Base-by-base conservation (phyloP, 2,329 filamentous ascomycete genomes). In the Thermomyces lanuginosus region DNA sequence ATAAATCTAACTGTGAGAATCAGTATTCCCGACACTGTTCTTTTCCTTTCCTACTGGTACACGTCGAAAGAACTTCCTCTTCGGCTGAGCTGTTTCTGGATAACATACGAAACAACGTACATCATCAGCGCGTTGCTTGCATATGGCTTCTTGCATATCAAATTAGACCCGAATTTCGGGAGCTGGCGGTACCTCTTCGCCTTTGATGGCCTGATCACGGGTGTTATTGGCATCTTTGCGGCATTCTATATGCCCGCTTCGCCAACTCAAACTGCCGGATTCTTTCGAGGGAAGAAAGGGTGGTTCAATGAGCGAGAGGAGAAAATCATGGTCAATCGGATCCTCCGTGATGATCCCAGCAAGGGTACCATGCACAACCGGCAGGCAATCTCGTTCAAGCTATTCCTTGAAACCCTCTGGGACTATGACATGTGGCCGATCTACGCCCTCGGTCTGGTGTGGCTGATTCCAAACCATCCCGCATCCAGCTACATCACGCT, bases 251-350 rank as follows among this genome's bases (percentile, higher is more conserved):
- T 64, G 34, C 49, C 56, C 0, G 43, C 48, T 1, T 36, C 40
- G 2, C 48, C 48, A 2, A 45, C 41, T 0, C 54, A 59, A 31
- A 72, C 68, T 0, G 18, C 16, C 7, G 15, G 17, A 4, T 26
- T 19, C 12, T 23, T 27, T 10, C 20, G 24, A 14, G 17, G 17
- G 1, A 57, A 55, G 21, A 62, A 64, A 28, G 71, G 70, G 7
- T 29, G 26, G 6, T 31, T 29, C 9, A 21, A 26, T 6, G 30
- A 32, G 15, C 43, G 43, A 1, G 69, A 79, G 43, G 73, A 78
- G 38, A 60, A 63, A 14, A 76, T 78, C 35, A 69, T 78, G 60
- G 63, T 74, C 16, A 78, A 76, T 39, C 60, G 61, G 16, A 55
- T 71, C 10, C 41, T 65, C 12, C 51, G 61, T 3, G 61, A 65